These are phyloP conservation scores for Graphilbum fragrans DNA, from an alignment of 2,329 filamentous ascomycete genomes.

Conservation along the genomic window DNA sequence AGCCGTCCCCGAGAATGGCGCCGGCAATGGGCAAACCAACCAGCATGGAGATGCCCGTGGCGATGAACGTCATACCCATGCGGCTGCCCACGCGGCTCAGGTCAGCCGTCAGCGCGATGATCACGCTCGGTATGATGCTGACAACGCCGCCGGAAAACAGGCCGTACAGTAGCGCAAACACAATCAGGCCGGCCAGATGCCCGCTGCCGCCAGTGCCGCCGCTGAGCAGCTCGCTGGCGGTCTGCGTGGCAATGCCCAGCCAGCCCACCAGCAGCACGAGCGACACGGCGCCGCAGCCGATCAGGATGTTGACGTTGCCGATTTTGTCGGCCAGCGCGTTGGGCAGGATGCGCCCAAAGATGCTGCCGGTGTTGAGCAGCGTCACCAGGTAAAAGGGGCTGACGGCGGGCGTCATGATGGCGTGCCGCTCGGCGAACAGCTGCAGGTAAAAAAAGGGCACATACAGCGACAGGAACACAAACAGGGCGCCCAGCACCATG, in stretches of 20 bases:
- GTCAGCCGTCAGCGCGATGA: conserved; percentile 24
- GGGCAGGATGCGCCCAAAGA: conserved; percentile 31
- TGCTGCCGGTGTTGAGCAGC: conserved; percentile 30
- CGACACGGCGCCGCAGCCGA: conserved; percentile 19
- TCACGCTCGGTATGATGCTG: conserved; percentile 25
- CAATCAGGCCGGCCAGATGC: conserved; percentile 22
- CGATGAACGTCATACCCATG: conserved; percentile 27
- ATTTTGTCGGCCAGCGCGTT: conserved; percentile 29
- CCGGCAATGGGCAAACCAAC: conserved; percentile 36
- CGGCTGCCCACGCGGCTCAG: conserved; percentile 23
- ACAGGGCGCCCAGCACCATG: conserved; percentile 23
- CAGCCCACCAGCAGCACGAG: conserved; percentile 25
- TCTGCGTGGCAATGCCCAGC: conserved; percentile 19
- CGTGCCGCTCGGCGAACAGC: conserved; percentile 27
- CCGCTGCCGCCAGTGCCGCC: conserved; percentile 1
- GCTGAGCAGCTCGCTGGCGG: neutral
- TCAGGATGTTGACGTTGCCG: conserved; percentile 26
- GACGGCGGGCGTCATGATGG: conserved; percentile 15
- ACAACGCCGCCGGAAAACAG: conserved; percentile 28
- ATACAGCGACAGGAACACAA: conserved; percentile 32
- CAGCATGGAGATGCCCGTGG: conserved; percentile 35
- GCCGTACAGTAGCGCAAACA: conserved; percentile 32
- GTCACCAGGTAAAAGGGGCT: conserved; percentile 12
- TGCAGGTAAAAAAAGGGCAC: conserved; percentile 36
- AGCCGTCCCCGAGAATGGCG: conserved; percentile 25